Percentiles rank a stretch among this genome's conserved stretches.
Evolutionary conservation across 1,284 basidiomycete genomes (phyloP).

Genomic region (Crepidotus sp.): DNA sequence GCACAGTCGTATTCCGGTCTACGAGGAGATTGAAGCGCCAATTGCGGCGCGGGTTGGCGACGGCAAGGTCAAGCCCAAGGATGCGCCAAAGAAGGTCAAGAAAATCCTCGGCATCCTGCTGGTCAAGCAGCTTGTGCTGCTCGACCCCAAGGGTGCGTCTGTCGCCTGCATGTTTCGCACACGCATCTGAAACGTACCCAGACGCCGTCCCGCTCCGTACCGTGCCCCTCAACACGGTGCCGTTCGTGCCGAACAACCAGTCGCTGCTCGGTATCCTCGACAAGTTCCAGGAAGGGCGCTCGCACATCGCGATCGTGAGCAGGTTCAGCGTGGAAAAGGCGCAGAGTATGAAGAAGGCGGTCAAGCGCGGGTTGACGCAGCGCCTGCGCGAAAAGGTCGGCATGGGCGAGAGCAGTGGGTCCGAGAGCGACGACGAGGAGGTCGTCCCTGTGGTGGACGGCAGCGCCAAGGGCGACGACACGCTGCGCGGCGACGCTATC

Average conservation of each 20-base stretch:
- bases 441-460: conserved; percentile 22
- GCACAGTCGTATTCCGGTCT: conserved; percentile 72
- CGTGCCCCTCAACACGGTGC: conserved; percentile 78
- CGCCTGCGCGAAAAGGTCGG: conserved; percentile 56
- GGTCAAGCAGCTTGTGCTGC: conserved; percentile 80
- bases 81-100: conserved; percentile 45
- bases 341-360: conserved; percentile 58
- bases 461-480: conserved; percentile 25
- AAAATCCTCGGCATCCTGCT: conserved; percentile 77
- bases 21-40: conserved; percentile 57
- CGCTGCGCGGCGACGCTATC: conserved; percentile 9
- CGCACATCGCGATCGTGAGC: conserved; percentile 86
- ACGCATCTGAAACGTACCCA: too few relatives aligned
- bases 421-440: conserved; percentile 32
- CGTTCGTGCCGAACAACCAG: conserved; percentile 80
- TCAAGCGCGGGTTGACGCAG: conserved; percentile 62
- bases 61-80: conserved; percentile 17
- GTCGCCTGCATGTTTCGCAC: too few relatives aligned
- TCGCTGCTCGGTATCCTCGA: conserved; percentile 82
- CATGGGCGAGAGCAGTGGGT: conserved; percentile 49
- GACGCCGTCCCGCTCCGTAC: conserved; percentile 72
- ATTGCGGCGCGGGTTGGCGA: conserved; percentile 8
- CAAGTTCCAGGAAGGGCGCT: conserved; percentile 85
- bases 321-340: conserved; percentile 37
- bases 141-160: conserved; percentile 72